Conservation (phyloP, 768 basidiomycete species). For the Sarcodon aspratus region DNA sequence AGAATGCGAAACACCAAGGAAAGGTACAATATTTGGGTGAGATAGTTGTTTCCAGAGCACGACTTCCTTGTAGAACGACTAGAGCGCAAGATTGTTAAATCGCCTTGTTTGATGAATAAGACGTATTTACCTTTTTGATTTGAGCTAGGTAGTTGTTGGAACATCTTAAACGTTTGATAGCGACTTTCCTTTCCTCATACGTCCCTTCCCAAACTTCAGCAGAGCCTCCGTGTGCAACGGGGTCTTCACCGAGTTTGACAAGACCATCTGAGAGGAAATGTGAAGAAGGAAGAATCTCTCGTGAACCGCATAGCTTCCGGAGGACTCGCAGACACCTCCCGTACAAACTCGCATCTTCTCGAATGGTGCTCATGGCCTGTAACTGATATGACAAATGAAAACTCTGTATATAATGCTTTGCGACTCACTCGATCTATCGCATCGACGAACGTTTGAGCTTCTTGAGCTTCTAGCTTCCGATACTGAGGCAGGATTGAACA, state of each 20-base stretch:
- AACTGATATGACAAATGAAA: too few species aligned
- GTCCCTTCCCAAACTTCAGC: background rate
- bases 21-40: conserved; percentile 60
- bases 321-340: background rate
- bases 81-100: too few species aligned
- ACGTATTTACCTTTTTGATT: too few species aligned
- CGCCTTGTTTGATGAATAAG: too few species aligned
- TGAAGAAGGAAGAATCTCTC: background rate
- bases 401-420: too few species aligned
- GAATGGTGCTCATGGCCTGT: too few species aligned
- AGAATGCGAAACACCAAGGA: conserved; percentile 56
- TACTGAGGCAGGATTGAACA: too few species aligned
- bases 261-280: background rate
- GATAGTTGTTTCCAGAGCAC: conserved; percentile 58
- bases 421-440: too few species aligned
- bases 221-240: background rate
- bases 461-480: too few species aligned
- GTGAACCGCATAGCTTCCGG: background rate
- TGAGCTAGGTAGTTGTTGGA: too few species aligned
- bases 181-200: background rate
- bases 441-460: too few species aligned
- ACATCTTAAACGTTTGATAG: background rate
- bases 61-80: conserved; percentile 37
- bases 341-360: too few species aligned
- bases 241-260: background rate